Conservation (phyloP, 2,329 filamentous ascomycete genomes). For the Fusarium sp. region DNA sequence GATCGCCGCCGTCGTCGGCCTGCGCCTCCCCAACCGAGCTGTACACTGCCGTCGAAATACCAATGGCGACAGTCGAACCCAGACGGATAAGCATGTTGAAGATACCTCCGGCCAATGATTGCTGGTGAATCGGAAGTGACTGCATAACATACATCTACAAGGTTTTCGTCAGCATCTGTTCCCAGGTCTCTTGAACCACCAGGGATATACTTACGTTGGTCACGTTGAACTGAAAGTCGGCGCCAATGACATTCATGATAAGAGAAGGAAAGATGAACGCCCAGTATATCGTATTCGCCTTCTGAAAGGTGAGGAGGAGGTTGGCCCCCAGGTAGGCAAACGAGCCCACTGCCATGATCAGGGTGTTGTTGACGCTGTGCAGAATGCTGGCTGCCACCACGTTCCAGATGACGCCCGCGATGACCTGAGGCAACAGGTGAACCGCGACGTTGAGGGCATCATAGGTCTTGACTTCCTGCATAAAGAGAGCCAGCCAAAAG, state of each 20-base stretch:
- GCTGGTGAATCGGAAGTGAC: constrained; percentile 66
- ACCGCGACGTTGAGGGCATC: constrained; percentile 67
- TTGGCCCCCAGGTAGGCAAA: constrained; percentile 51
- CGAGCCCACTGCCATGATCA: constrained; percentile 61
- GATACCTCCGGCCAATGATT: constrained; percentile 71
- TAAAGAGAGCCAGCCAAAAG: constrained; percentile 71
- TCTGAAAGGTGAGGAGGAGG: constrained; percentile 65
- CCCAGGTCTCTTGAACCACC: neutral
- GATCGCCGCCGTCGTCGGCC: constrained; percentile 20
- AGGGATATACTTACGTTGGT: constrained; percentile 61
- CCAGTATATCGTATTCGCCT: constrained; percentile 66
- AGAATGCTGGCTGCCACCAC: constrained; percentile 67
- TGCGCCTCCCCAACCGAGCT: constrained; percentile 52
- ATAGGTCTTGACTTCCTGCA: constrained; percentile 64
- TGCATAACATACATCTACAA: constrained; percentile 72
- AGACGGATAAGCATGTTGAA: constrained; percentile 72
- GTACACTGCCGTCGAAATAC: constrained; percentile 68
- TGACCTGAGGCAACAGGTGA: constrained; percentile 69
- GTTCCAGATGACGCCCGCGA: constrained; percentile 69
- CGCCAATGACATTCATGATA: constrained; percentile 67
- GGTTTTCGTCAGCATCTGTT: constrained; percentile 5
- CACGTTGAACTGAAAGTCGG: constrained; percentile 75
- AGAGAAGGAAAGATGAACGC: constrained; percentile 68
- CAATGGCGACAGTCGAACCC: constrained; percentile 65
- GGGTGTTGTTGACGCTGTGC: constrained; percentile 69